Percentiles rank a stretch among this genome's conserved stretches.
These are phyloP conservation scores for Fraxinus platypoda DNA, from an alignment of 305 asterid genomes.

Conservation along the genomic window DNA sequence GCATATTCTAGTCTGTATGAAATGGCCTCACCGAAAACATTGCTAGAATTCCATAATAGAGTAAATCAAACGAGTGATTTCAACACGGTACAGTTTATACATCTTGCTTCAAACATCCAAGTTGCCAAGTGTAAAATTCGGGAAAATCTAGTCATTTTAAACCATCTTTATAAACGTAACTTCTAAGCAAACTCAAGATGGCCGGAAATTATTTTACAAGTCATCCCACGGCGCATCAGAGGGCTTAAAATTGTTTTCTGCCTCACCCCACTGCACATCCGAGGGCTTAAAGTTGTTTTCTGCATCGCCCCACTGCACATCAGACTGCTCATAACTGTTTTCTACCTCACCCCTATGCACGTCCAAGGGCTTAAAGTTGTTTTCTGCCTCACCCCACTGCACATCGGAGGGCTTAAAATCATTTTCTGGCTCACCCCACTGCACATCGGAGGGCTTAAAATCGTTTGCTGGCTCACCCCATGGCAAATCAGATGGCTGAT, in stretches of 20 bases:
- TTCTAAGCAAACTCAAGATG: no score
- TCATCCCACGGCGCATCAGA: neutral
- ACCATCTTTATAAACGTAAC: no score
- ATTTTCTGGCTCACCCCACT: constrained; percentile 1
- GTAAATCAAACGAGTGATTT: neutral
- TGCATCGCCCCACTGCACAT: neutral
- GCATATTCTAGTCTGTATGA: neutral
- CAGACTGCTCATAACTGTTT: neutral
- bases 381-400: neutral
- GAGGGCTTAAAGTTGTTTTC: neutral
- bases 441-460: neutral
- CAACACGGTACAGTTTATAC: neutral
- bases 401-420: neutral
- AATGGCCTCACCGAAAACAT: neutral
- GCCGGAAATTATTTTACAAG: neutral
- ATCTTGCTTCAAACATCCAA: neutral
- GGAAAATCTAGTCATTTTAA: neutral
- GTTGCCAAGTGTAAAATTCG: neutral
- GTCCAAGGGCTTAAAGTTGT: neutral
- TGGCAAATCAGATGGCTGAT: constrained; percentile 23
- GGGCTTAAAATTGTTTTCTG: neutral
- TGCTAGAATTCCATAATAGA: neutral
- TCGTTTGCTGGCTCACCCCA: neutral
- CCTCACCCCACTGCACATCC: neutral
- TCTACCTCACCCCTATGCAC: neutral